Evolutionary conservation across 129 eudicot species (phyloP), one percentile per base, ranked within the genome.

Genomic region (Ambrosia artemisiifolia): DNA sequence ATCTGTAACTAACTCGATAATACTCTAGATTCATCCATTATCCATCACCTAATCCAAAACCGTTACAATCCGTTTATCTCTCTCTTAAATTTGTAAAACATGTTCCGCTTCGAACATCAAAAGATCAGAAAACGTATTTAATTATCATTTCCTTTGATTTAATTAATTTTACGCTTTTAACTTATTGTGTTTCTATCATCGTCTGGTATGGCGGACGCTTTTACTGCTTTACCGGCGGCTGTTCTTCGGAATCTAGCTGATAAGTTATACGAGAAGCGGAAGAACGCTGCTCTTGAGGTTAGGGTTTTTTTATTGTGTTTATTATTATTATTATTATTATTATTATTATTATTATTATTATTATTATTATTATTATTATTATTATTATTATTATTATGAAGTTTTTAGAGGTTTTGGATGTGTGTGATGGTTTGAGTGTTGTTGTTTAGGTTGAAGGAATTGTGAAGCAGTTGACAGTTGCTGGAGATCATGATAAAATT

Each of bases 211-310:
- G 90, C 95, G 65, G 98, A 93, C 64, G 95, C 79, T 47, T 71
- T 83, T 12, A 76, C 89, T 33, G 84, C 85, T 43, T 76, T 92
- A 75, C 95, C 98, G 42, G 84, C 98, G 5, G 78, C 86, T 18
- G 95, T 93, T 59, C 88, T 90, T 49, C 95, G 96, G 7, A 90
- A 93, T 75, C 88, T 93, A 19, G 75, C 96, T 30, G 96, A 93
- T 73, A 93, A 93, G 83, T 80, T 93, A 3, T 93, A 93, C 67
- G 98, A 93, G 81, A 93, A 93, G 56, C 88, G 98, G 35, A 93
- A 93, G 66, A 93, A 82, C 74, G 98, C 96, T 72, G 96, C 98
- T 13, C 84, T 93, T 28, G 96, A 93, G 98, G 98, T 93, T 20
- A 53, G 46, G 44, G n/a, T 30, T 71, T 40, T 38, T 6, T 54